Conservation (phyloP, 2,329 filamentous ascomycete species). For the Cladobotryum protrusum region DNA sequence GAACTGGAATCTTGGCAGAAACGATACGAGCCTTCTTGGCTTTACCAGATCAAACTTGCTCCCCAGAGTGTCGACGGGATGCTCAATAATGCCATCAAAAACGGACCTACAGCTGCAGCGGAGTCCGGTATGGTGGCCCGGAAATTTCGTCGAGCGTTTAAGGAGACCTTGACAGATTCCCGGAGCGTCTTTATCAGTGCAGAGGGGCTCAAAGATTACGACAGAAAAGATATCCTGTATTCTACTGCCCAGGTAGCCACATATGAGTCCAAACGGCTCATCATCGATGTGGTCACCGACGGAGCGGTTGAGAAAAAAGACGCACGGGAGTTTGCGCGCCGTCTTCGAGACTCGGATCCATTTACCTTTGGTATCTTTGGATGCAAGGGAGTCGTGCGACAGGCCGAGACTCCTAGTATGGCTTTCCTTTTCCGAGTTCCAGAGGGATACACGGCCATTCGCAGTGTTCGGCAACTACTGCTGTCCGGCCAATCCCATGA, state of each 20-base stretch:
- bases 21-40: conserved; percentile 13
- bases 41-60: conserved; percentile 12
- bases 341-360: background rate
- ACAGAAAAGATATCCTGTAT: too few species aligned
- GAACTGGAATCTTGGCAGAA: conserved; percentile 13
- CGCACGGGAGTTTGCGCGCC: conserved; percentile 2
- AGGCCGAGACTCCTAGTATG: background rate
- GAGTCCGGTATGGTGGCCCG: background rate
- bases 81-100: conserved; percentile 5
- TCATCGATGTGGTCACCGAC: too few species aligned
- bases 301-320: background rate
- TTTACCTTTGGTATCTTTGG: conserved; percentile 2
- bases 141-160: too few species aligned
- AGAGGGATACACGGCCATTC: background rate
- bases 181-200: background rate
- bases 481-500: background rate
- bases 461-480: conserved; percentile 1
- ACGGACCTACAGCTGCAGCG: background rate
- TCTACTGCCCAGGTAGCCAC: conserved; percentile 1
- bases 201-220: background rate
- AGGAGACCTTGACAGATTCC: too few species aligned
- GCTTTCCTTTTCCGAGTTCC: conserved; percentile 1
- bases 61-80: conserved; percentile 6
- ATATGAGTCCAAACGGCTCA: too few species aligned
- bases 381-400: conserved; percentile 1